A percentile compares a stretch with the other conserved stretches of the same genome.
These are phyloP conservation scores for Lablab purpureus DNA, from an alignment of 306 rosid genomes.

Conservation along the genomic window DNA sequence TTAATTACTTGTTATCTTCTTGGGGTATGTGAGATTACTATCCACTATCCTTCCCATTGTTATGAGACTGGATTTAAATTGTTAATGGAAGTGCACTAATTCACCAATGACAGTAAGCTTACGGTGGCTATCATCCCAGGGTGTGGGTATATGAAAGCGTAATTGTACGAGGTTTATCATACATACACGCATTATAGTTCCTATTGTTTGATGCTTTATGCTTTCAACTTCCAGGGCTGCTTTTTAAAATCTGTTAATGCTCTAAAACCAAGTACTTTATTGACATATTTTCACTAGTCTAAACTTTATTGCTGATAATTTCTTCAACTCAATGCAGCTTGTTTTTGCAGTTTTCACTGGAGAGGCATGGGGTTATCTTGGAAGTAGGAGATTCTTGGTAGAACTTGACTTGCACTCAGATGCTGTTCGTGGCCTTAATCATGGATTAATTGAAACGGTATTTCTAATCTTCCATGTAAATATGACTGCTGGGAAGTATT, in stretches of 20 bases:
- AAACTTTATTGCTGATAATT: slow-evolving; percentile 46
- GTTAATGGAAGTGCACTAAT: slow-evolving; percentile 20
- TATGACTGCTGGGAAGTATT: slow-evolving; percentile 35
- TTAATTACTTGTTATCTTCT: slow-evolving; percentile 23
- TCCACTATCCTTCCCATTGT: slow-evolving; percentile 35
- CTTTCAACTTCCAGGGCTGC: slow-evolving; percentile 14
- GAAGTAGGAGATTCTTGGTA: slow-evolving; percentile 87
- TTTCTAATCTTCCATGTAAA: slow-evolving; percentile 40
- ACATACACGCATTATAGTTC: background rate
- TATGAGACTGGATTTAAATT: slow-evolving; percentile 24
- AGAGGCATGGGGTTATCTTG: slow-evolving; percentile 97
- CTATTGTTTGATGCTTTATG: background rate
- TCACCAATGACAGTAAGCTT: slow-evolving; percentile 13
- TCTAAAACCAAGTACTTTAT: slow-evolving; percentile 32
- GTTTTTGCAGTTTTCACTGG: slow-evolving; percentile 89
- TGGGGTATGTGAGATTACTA: slow-evolving; percentile 14
- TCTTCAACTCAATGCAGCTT: slow-evolving; percentile 74
- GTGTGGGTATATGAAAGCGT: background rate
- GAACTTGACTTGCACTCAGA: slow-evolving; percentile 91
- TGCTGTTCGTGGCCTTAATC: slow-evolving; percentile 81
- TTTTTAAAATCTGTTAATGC: slow-evolving; percentile 21
- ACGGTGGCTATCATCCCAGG: background rate
- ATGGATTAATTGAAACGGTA: slow-evolving; percentile 79
- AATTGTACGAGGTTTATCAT: background rate
- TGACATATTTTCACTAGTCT: slow-evolving; percentile 3